Evolutionary conservation across 2,329 filamentous ascomycete species (phyloP).

Genomic region (Fusarium mexicanum): DNA sequence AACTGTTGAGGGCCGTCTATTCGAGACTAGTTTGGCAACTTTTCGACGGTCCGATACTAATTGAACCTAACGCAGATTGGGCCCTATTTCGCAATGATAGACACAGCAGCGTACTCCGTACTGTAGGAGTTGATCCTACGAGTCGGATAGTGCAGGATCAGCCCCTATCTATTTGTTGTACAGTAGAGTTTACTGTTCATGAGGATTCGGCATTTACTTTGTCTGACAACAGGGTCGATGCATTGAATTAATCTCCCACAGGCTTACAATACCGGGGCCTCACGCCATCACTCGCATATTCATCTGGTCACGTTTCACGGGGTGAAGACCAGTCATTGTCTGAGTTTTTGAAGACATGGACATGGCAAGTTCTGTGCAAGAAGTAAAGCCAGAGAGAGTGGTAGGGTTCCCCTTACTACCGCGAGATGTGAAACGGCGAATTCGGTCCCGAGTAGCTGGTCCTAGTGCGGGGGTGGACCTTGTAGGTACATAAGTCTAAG

Average conservation of each 20-base stretch:
- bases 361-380: conserved; percentile 20
- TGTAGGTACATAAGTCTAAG: conserved; percentile 12
- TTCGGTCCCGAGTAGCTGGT: conserved; percentile 41
- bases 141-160: neutral
- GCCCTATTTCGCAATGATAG: conserved; percentile 28
- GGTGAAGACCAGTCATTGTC: conserved; percentile 18
- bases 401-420: conserved; percentile 15
- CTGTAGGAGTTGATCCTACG: neutral
- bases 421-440: conserved; percentile 24
- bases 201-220: neutral
- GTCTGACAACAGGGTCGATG: conserved; percentile 4
- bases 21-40: conserved; percentile 9
- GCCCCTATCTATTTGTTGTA: conserved; percentile 12
- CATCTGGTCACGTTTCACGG: conserved; percentile 40
- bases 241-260: conserved; percentile 40
- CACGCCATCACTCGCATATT: conserved; percentile 42
- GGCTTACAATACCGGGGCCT: conserved; percentile 26
- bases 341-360: conserved; percentile 11
- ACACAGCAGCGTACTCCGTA: neutral
- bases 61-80: conserved; percentile 1
- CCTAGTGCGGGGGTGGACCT: conserved; percentile 43
- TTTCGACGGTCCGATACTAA: conserved; percentile 17
- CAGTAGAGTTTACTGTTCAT: neutral
- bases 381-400: neutral
- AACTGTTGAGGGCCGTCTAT: conserved; percentile 27